A percentile compares a stretch with the other conserved stretches of the same genome.
phyloP scores from a whole-genome alignment of 2,329 filamentous ascomycete genomes.

The Hymenoscyphus scutula region DNA sequence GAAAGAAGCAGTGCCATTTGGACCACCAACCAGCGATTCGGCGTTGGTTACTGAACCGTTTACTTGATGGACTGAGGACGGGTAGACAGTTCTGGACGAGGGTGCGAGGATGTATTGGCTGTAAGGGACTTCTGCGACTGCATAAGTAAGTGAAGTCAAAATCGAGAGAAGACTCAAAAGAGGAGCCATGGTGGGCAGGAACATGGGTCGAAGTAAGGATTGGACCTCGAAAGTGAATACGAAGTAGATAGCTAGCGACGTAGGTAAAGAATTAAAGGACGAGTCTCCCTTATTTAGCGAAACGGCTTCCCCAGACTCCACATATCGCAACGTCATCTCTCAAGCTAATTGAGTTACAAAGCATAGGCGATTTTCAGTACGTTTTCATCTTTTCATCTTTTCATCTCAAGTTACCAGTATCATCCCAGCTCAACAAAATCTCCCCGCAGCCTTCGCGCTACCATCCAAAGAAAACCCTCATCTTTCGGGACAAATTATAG shows the following conservation, averaged over 20 bases:
- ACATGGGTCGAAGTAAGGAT: background rate
- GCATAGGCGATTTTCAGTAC: too few relatives aligned
- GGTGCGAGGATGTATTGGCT: constrained; percentile 38
- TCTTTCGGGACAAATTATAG: background rate
- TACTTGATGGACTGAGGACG: constrained; percentile 31
- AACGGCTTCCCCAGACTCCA: background rate
- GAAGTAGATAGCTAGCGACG: background rate
- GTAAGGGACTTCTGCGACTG: constrained; percentile 28
- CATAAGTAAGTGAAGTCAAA: background rate
- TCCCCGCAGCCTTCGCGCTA: background rate
- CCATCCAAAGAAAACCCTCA: background rate
- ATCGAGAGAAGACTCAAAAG: background rate
- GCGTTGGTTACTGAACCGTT: constrained; percentile 35
- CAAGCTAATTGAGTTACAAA: too few relatives aligned
- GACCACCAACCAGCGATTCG: constrained; percentile 16
- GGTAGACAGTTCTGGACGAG: constrained; percentile 30
- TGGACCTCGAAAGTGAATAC: background rate
- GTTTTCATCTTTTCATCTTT: too few relatives aligned
- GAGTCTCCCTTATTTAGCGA: background rate
- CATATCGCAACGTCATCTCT: too few relatives aligned
- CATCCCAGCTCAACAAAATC: background rate
- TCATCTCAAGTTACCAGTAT: background rate
- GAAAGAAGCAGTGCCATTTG: constrained; percentile 22
- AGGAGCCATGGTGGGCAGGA: background rate
- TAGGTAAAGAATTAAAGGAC: background rate